A percentile compares a stretch with the other conserved stretches of the same genome.
These are phyloP conservation scores for Fusarium udum DNA, from an alignment of 2,329 filamentous ascomycete species.

Conservation along the genomic window DNA sequence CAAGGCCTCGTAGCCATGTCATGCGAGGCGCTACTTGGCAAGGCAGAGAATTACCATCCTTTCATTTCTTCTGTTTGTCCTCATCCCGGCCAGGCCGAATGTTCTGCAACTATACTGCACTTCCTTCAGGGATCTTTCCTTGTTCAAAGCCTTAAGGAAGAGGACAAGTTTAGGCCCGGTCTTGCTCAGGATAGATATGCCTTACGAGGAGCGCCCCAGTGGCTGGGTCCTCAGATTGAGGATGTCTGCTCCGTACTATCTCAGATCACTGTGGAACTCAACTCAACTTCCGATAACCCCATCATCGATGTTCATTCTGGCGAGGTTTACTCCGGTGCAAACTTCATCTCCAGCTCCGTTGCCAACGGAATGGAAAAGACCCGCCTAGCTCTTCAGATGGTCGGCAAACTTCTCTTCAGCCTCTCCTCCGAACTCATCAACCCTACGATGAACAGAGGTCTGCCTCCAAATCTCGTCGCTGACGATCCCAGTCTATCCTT, in stretches of 20 bases:
- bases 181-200: background rate
- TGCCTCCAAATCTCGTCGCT: background rate
- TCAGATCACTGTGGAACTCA: background rate
- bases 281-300: background rate
- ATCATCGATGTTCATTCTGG: background rate
- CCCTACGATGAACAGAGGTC: background rate
- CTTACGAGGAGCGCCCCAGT: rapidly evolving
- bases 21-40: background rate
- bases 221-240: background rate
- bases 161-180: rapidly evolving
- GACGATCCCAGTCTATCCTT: background rate
- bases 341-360: background rate
- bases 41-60: background rate
- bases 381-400: rapidly evolving
- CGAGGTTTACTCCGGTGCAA: background rate
- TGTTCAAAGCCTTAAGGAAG: rapidly evolving
- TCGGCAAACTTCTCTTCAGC: background rate
- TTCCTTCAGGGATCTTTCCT: rapidly evolving
- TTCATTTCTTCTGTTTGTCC: background rate
- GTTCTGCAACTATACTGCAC: background rate
- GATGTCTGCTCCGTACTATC: background rate
- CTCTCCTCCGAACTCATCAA: background rate
- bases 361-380: background rate
- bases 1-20: background rate
- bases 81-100: background rate